Percentiles rank a stretch among this genome's conserved stretches.
These are phyloP conservation scores for Hemisphaericaspora nanyangensis DNA, from an alignment of 805 yeast species.

Conservation along the genomic window DNA sequence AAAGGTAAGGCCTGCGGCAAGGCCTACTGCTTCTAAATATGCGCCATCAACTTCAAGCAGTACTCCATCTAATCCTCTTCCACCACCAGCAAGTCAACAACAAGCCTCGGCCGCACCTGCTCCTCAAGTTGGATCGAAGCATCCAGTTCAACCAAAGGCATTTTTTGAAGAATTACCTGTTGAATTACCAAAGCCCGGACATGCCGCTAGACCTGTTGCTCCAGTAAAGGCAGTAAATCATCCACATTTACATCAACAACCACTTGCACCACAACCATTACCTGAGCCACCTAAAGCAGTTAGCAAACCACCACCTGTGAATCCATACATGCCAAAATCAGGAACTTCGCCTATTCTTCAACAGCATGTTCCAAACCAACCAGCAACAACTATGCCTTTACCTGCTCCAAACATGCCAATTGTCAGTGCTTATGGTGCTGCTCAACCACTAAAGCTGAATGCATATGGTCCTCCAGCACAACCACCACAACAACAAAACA, in stretches of 20 bases:
- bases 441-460: constrained; percentile 3
- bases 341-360: constrained; percentile 10
- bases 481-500: constrained; percentile 6
- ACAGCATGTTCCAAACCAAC: constrained; percentile 6
- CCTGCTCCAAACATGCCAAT: constrained; percentile 2
- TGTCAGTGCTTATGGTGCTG: neutral
- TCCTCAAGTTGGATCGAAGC: neutral
- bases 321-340: constrained; percentile 23
- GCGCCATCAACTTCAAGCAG: constrained; percentile 8
- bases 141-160: constrained; percentile 22
- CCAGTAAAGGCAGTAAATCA: constrained; percentile 14
- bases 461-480: constrained; percentile 11
- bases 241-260: constrained; percentile 16
- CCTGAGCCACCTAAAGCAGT: constrained; percentile 6
- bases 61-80: neutral
- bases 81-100: constrained; percentile 4
- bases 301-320: constrained; percentile 18
- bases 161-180: constrained; percentile 61
- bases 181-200: constrained; percentile 21
- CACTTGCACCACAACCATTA: constrained; percentile 19
- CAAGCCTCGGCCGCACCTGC: neutral
- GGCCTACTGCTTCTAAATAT: constrained; percentile 21
- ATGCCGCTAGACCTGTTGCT: constrained; percentile 25
- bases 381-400: constrained; percentile 4
- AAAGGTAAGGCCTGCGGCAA: constrained; percentile 34